phyloP scores from a whole-genome alignment of 139 green algal genomes.

The Tetradesmus lagerheimii region DNA sequence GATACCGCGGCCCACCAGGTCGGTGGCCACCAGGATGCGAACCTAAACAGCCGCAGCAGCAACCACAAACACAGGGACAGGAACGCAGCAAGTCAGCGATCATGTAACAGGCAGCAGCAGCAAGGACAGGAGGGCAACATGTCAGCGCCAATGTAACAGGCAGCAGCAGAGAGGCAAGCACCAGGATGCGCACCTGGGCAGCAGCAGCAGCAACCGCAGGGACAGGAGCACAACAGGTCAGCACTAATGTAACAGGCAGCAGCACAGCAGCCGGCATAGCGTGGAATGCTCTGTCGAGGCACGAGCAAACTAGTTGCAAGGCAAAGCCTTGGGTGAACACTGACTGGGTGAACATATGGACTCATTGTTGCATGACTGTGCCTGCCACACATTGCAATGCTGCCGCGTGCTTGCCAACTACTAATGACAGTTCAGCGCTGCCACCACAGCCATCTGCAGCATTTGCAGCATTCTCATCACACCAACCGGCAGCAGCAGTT shows the following conservation, averaged over 20 bases:
- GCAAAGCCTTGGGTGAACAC: no score
- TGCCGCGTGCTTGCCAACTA: no score
- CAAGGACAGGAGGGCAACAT: not conserved
- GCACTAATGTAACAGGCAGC: not conserved
- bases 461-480: no score
- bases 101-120: not conserved
- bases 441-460: not conserved
- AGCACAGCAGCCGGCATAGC: not conserved
- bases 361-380: no score
- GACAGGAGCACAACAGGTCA: not conserved
- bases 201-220: no score
- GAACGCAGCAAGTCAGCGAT: not conserved
- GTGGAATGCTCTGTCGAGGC: no score
- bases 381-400: no score
- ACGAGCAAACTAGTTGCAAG: no score
- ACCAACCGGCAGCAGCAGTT: no score
- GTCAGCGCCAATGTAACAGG: not conserved
- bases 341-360: no score
- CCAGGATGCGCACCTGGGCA: not conserved
- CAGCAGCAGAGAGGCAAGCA: not conserved
- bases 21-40: constrained; percentile 98
- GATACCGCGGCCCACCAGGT: constrained; percentile 98
- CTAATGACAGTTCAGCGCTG: no score
- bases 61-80: not conserved
- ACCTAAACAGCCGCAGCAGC: constrained; percentile 14